Evolutionary conservation across 306 rosid species (phyloP).

Genomic region (Cercis canadensis): DNA sequence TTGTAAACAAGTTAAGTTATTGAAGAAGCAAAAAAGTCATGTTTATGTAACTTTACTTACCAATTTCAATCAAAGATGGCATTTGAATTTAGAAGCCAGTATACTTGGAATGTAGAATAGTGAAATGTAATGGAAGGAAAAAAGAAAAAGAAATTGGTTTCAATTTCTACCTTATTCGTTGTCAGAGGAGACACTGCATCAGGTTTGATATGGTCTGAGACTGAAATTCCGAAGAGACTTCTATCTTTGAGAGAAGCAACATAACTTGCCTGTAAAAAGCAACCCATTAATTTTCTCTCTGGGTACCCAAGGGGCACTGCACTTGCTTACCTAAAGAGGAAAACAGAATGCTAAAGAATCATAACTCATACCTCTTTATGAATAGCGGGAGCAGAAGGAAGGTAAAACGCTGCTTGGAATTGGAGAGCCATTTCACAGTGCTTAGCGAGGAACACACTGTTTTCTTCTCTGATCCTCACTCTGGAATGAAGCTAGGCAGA

Average conservation of each 20-base stretch:
- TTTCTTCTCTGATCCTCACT: background rate
- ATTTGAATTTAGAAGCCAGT: too few relatives aligned
- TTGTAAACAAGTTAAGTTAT: background rate
- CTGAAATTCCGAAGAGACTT: conserved; percentile 34
- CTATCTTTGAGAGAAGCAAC: conserved; percentile 28
- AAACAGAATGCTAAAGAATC: background rate
- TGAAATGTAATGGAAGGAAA: background rate
- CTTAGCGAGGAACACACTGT: background rate
- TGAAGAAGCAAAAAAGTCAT: background rate
- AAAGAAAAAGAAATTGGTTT: background rate
- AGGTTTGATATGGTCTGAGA: conserved; percentile 18
- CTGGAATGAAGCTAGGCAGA: background rate
- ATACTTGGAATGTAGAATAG: background rate
- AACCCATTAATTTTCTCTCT: background rate
- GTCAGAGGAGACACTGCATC: conserved; percentile 31
- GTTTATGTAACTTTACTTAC: background rate
- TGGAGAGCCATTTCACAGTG: conserved; percentile 36
- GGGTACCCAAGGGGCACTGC: too few relatives aligned
- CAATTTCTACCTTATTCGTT: background rate
- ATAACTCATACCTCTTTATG: conserved; percentile 23
- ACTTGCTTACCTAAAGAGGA: background rate
- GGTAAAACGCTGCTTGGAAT: conserved; percentile 28
- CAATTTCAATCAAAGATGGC: background rate
- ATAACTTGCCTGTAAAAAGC: conserved; percentile 26
- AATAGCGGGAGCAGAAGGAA: conserved; percentile 25